Base-by-base conservation (phyloP, 768 basidiomycete genomes). In the Tephrocybe rancida region DNA sequence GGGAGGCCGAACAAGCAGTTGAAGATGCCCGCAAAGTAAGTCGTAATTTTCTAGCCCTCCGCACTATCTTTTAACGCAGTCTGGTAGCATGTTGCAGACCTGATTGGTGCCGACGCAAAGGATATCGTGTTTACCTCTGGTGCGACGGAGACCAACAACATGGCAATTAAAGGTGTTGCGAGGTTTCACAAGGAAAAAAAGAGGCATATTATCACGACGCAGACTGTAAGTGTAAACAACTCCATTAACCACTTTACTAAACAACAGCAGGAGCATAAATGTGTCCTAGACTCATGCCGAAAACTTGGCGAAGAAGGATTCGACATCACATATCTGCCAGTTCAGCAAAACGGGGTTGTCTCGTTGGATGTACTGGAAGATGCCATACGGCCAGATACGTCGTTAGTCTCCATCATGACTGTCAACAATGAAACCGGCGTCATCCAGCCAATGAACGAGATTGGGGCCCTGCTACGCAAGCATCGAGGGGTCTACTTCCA, bases 341-440 rank as follows among this genome's bases (percentile, higher is more conserved):
- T 98, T 21, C 82, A 92, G 62, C 68, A 78, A 22, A 92, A 94
- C 67, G 97, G 97, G 13, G 65, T 97, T 44, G 73, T 99, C 56
- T 82, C 84, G 26, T 75, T 99, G 48, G 76, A 85, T 16, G 85
- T 84, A 8, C 84, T 99, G 27, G 91, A 94, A 64, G 83, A 80
- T 1, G 89, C 95, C 32, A 94, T 99, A 53, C 86, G 93, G 27
- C 94, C 95, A 8, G 93, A 95, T 55, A 95, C 93, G 11, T 91
- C 90, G 1, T 75, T 98, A n/a, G 86, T 99, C 41, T 96, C 95
- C 11, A 87, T 99, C 67, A 99, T 99, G 97, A 84, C 91, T 16
- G 97, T 99, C 54, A 99, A 99, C 77, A 99, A 99, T 71, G 97
- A 99, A 74, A 98, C 95, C 3, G 97, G 97, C 21, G 95, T 98